Evolutionary conservation across 2,329 filamentous ascomycete species (phyloP), one percentile per base, ranked within the genome.

Genomic region (Dothideomycetes sp.): DNA sequence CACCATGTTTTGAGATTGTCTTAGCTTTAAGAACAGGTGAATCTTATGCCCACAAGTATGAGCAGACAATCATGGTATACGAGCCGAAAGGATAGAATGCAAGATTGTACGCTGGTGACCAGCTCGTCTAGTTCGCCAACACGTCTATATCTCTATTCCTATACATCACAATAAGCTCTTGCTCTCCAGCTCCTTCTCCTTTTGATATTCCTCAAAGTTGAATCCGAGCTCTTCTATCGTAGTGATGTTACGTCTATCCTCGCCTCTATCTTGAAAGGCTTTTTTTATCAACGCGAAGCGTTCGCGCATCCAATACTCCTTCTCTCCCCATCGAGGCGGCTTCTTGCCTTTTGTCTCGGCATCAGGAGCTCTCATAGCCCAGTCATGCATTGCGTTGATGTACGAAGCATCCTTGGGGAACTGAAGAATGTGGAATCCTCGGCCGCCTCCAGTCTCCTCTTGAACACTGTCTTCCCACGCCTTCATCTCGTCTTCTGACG

Each of bases 281-380:
- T 78, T 71, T 58, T 85, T 83, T 27, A 88, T 83, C 10, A 77
- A 68, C 0, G 73, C 68, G 49, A 82, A 83, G 3, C 77, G 68
- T 42, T 72, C 69, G 14, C 88, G 70, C 52, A 81, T 71, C 84
- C 84, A 93, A 38, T 77, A 73, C 49, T 81, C 65, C 58, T 77
- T 73, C 34, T 77, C 72, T 7, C 73, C 70, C 87, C 88, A 95
- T 18, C 63, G 63, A 3, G 80, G 80, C 19, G 84, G 79, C 47
- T 70, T 33, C 58, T 86, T 89, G 2, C 81, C 80, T 11, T 61
- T 57, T 1, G 63, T 68, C 2, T 59, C 54, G 10, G 54, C 62
- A 19, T 48, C 40, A 3, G 38, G 34, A 1, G 72, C 70, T 29
- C 56, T 58, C 44, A 64, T 55, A 11, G 73, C 71, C 77, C 77